Evolutionary conservation across 2,329 filamentous ascomycete species (phyloP).

Genomic region (Arthrobotrys conoides): DNA sequence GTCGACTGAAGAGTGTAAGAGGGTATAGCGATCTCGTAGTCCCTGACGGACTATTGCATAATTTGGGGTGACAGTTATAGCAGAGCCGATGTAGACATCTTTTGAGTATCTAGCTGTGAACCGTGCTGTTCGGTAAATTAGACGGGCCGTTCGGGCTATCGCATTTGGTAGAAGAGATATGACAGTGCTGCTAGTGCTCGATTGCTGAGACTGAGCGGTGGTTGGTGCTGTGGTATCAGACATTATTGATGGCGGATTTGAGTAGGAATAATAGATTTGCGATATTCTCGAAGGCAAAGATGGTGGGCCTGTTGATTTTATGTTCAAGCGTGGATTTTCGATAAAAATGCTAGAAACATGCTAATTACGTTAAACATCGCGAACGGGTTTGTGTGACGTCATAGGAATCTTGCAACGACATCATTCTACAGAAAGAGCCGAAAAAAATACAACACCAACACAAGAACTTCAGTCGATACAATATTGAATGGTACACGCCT

Average conservation of each 20-base stretch:
- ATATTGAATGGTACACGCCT: too few species aligned
- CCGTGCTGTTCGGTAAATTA: conserved; percentile 39
- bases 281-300: neutral
- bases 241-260: conserved; percentile 22
- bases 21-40: conserved; percentile 45
- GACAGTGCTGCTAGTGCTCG: conserved; percentile 18
- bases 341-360: neutral
- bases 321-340: neutral
- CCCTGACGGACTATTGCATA: conserved; percentile 49
- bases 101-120: conserved; percentile 54
- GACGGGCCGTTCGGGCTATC: conserved; percentile 39
- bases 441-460: conserved; percentile 22
- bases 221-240: conserved; percentile 30
- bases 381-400: conserved; percentile 32
- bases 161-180: conserved; percentile 48
- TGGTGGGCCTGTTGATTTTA: neutral
- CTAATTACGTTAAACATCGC: conserved; percentile 7
- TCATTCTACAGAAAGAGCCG: conserved; percentile 15
- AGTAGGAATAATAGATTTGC: neutral
- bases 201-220: conserved; percentile 9
- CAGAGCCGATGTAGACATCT: conserved; percentile 54
- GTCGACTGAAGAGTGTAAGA: conserved; percentile 51
- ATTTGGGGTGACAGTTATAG: conserved; percentile 46
- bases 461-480: too few species aligned
- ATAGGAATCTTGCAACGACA: conserved; percentile 12